These are phyloP conservation scores for Glycine tomentella DNA, from an alignment of 306 rosid species.

Conservation along the genomic window DNA sequence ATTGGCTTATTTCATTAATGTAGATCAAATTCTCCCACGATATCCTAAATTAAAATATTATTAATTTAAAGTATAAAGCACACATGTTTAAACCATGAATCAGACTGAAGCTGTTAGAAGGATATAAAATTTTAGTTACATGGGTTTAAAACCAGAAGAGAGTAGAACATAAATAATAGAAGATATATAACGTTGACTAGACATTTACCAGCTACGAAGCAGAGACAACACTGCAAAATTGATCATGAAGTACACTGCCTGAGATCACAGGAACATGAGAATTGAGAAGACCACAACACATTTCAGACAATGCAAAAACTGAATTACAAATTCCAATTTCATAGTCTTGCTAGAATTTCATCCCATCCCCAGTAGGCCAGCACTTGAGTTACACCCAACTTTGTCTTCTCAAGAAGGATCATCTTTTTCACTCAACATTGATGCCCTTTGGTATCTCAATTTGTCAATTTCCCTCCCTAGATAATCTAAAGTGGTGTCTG, in stretches of 20 bases:
- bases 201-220: not conserved
- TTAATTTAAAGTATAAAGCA: no score
- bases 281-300: not conserved
- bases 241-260: not conserved
- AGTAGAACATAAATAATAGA: no score
- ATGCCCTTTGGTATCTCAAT: constrained; percentile 72
- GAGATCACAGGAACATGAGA: constrained; percentile 10
- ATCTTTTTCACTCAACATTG: constrained; percentile 64
- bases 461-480: constrained; percentile 89
- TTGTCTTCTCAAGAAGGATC: constrained; percentile 49
- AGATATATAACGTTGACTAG: not conserved
- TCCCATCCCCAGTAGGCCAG: not conserved
- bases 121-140: not conserved
- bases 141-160: not conserved
- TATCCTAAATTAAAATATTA: no score
- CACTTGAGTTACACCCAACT: constrained; percentile 4
- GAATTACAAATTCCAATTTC: constrained; percentile 21
- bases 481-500: constrained; percentile 88
- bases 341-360: not conserved
- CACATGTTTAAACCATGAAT: no score
- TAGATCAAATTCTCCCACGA: no score
- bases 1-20: no score
- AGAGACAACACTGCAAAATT: not conserved
- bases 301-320: not conserved
- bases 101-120: not conserved